Evolutionary conservation across 805 yeast genomes (phyloP).

Genomic region (Saturnispora sanitii): DNA sequence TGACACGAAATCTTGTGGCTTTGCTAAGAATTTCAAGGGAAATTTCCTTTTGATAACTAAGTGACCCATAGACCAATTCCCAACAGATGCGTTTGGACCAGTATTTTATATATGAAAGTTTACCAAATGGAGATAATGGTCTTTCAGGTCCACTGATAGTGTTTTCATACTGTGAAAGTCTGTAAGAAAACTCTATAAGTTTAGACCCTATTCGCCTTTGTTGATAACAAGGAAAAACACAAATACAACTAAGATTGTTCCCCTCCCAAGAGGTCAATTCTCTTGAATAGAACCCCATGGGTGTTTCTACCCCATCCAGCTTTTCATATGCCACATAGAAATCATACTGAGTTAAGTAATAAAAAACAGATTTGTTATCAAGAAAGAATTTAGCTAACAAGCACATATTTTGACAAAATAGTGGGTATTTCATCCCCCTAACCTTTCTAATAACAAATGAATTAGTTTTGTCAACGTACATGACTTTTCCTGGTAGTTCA

Average conservation of each 20-base stretch:
- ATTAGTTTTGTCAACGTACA: slow-evolving; percentile 45
- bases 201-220: slow-evolving; percentile 66
- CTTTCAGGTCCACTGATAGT: slow-evolving; percentile 80
- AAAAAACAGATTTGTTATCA: slow-evolving; percentile 83
- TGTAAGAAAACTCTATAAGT: slow-evolving; percentile 76
- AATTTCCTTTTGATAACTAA: slow-evolving; percentile 24
- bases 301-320: slow-evolving; percentile 32
- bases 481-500: slow-evolving; percentile 53
- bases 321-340: slow-evolving; percentile 64
- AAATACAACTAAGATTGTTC: slow-evolving; percentile 83
- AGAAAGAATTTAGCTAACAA: slow-evolving; percentile 80
- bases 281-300: slow-evolving; percentile 89
- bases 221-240: slow-evolving; percentile 90
- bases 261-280: slow-evolving; percentile 72
- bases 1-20: slow-evolving; percentile 54
- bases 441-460: slow-evolving; percentile 51
- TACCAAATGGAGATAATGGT: slow-evolving; percentile 81
- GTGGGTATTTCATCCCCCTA: slow-evolving; percentile 50
- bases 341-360: slow-evolving; percentile 67
- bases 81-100: slow-evolving; percentile 56
- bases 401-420: slow-evolving; percentile 76
- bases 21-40: slow-evolving; percentile 41
- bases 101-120: slow-evolving; percentile 55
- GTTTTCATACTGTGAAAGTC: slow-evolving; percentile 55
- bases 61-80: slow-evolving; percentile 33